Percentiles rank a stretch among this genome's conserved stretches.
Evolutionary conservation across 176 grass and related monocot genomes (phyloP).

Genomic region (Poa annua): DNA sequence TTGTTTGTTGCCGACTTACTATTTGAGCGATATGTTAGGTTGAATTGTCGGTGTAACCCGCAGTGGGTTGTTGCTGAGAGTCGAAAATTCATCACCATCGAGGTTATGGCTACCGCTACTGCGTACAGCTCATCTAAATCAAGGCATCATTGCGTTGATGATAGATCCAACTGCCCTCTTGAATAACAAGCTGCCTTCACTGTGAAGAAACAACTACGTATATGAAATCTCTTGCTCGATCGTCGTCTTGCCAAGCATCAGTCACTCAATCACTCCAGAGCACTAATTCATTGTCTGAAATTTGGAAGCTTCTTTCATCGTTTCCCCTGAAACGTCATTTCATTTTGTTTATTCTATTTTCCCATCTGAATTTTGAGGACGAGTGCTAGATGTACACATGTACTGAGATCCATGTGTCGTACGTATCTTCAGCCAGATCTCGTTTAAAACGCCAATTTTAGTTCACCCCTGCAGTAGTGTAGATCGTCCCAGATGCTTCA

Average conservation of each 20-base stretch:
- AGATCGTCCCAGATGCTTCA: background rate
- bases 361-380: background rate
- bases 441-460: background rate
- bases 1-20: no score
- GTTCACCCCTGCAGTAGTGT: background rate
- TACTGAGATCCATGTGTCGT: background rate
- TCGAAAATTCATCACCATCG: background rate
- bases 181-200: slow-evolving; percentile 30
- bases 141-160: slow-evolving; percentile 28
- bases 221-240: background rate
- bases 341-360: background rate
- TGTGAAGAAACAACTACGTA: background rate
- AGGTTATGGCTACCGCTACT: slow-evolving; percentile 1
- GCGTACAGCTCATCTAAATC: slow-evolving; percentile 45
- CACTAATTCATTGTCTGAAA: background rate
- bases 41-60: no score
- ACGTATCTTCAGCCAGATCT: background rate
- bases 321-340: background rate
- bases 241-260: background rate
- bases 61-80: slow-evolving; percentile 1
- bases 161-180: slow-evolving; percentile 48
- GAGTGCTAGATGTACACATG: background rate
- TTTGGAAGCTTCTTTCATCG: background rate
- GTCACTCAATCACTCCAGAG: background rate
- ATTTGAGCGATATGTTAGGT: no score